Conservation (phyloP, 164 flowering plant genomes). For the Piper betle region DNA sequence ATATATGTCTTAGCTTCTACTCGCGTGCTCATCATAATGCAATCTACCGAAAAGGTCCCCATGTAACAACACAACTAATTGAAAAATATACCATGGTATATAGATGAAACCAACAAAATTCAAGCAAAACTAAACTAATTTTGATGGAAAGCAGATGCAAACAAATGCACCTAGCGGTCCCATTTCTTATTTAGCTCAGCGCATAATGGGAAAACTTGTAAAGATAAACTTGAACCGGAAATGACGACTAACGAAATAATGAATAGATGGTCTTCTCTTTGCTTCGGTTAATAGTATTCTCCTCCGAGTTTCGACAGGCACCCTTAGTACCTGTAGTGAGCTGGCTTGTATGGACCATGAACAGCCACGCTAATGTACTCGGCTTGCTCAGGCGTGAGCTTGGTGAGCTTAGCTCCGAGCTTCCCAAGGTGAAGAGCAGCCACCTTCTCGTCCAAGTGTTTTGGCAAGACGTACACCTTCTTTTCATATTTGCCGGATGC, state of each 20-base stretch:
- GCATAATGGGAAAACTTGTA: no score
- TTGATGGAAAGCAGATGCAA: no score
- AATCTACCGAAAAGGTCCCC: no score
- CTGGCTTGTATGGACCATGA: conserved; percentile 22
- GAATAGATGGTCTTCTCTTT: not conserved
- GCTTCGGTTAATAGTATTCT: not conserved
- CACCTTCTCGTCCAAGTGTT: conserved; percentile 19
- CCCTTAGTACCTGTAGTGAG: conserved; percentile 15
- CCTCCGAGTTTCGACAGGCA: no score
- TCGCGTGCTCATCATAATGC: no score
- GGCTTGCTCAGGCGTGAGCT: conserved; percentile 16
- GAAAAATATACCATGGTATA: no score
- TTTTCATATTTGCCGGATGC: conserved; percentile 14
- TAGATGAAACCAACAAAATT: no score
- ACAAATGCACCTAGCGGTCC: no score
- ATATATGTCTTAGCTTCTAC: no score
- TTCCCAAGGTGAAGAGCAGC: conserved; percentile 18
- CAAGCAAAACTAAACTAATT: no score
- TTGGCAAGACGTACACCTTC: conserved; percentile 18
- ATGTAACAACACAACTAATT: no score
- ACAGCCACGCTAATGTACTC: conserved; percentile 12
- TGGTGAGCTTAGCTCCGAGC: conserved; percentile 16
- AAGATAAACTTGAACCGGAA: not conserved
- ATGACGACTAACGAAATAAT: not conserved
- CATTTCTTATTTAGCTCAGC: no score